Percentiles rank a stretch among this genome's conserved stretches.
These are phyloP conservation scores for Detonula confervacea DNA, from an alignment of 352 stramenopile genomes.

Conservation along the genomic window DNA sequence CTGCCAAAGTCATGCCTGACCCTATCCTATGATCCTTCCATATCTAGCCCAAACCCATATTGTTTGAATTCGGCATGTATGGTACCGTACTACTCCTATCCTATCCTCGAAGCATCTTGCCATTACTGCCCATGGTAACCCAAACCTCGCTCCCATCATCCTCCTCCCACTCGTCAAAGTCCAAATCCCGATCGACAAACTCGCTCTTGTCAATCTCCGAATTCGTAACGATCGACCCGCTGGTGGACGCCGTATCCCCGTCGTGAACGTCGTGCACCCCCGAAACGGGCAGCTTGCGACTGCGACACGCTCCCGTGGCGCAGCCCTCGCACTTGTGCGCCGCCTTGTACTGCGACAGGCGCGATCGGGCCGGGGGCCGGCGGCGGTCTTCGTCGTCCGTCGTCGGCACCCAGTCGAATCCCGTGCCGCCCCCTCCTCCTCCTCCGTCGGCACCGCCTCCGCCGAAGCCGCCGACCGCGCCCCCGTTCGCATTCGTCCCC, in stretches of 20 bases:
- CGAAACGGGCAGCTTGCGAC: conserved; percentile 33
- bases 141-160: conserved; percentile 31
- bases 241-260: conserved; percentile 51
- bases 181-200: conserved; percentile 47
- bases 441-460: neutral
- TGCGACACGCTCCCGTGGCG: conserved; percentile 34
- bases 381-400: too few relatives aligned
- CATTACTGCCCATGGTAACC: conserved; percentile 28
- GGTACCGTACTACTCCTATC: too few relatives aligned
- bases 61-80: too few relatives aligned
- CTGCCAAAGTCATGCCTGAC: too few relatives aligned
- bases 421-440: neutral
- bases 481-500: neutral
- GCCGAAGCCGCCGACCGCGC: neutral
- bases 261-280: conserved; percentile 47
- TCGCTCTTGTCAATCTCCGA: conserved; percentile 51
- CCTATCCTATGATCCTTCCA: too few relatives aligned
- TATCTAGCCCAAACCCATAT: too few relatives aligned
- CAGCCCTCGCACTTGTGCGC: conserved; percentile 49
- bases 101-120: conserved; percentile 38
- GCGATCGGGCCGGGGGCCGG: neutral
- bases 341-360: conserved; percentile 3
- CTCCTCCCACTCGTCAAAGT: conserved; percentile 53
- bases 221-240: conserved; percentile 40
- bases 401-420: too few relatives aligned